Conservation (phyloP, 164 flowering plant species). For the Tetracentron sinense region DNA sequence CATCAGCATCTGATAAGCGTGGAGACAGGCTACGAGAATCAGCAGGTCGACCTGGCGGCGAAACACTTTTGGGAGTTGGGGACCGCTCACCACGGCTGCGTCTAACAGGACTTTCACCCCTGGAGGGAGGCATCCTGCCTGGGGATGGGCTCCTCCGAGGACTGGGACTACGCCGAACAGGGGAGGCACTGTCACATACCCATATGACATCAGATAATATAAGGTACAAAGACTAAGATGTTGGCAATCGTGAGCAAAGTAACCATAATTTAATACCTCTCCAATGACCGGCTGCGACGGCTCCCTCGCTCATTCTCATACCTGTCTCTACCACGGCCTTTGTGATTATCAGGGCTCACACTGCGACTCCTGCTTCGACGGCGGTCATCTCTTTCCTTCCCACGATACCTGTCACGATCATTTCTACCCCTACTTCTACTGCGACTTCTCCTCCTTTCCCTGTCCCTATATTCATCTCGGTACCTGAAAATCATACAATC, state of each 20-base stretch:
- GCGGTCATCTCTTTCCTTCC: conserved; percentile 60
- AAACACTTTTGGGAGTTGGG: conserved; percentile 45
- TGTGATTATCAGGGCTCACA: conserved; percentile 56
- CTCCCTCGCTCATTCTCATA: conserved; percentile 53
- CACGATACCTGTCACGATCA: conserved; percentile 64
- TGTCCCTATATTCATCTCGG: conserved; percentile 38
- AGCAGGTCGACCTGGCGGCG: conserved; percentile 49
- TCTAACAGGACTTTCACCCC: conserved; percentile 45
- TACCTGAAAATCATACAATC: conserved; percentile 31
- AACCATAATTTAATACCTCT: conserved; percentile 56
- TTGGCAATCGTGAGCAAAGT: no score
- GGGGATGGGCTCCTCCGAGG: conserved; percentile 59
- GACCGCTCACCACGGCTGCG: conserved; percentile 38
- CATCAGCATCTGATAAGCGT: conserved; percentile 56
- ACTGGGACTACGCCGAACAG: conserved; percentile 50
- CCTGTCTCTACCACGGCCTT: conserved; percentile 56
- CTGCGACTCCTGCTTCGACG: conserved; percentile 79
- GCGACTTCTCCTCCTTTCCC: conserved; percentile 60
- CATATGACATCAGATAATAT: background rate
- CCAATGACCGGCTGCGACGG: conserved; percentile 57
- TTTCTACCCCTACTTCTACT: conserved; percentile 74
- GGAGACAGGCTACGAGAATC: conserved; percentile 63
- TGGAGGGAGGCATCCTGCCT: conserved; percentile 32
- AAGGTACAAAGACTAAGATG: conserved; percentile 1
- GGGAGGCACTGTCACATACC: conserved; percentile 46